Evolutionary conservation across 2,329 filamentous ascomycete species (phyloP).

Genomic region (Colletotrichum spinosum): DNA sequence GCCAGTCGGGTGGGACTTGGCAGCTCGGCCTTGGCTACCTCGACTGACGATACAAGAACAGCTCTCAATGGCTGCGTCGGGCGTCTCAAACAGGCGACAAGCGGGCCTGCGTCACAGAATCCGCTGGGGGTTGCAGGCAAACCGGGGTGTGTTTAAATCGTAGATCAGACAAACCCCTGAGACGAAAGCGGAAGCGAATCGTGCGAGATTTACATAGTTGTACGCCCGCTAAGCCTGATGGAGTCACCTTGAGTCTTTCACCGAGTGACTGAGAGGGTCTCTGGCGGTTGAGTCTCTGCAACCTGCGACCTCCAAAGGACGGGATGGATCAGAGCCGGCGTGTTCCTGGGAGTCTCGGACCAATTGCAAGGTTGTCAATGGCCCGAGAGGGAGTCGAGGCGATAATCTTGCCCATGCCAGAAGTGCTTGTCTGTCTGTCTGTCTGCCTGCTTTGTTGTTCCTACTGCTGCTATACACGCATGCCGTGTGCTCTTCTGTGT

Average conservation of each 20-base stretch:
- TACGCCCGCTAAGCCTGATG: conserved; percentile 4
- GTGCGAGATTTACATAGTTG: background rate
- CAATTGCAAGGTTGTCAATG: conserved; percentile 4
- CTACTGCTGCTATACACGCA: too few relatives aligned
- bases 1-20: conserved; percentile 20
- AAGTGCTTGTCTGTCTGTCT: conserved; percentile 21
- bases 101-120: conserved; percentile 28
- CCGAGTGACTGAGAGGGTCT: background rate
- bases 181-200: conserved; percentile 27
- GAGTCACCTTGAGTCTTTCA: conserved; percentile 8
- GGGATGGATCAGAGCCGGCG: conserved; percentile 25
- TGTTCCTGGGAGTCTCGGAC: conserved; percentile 6
- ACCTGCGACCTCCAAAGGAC: conserved; percentile 15
- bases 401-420: conserved; percentile 14
- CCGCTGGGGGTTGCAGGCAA: conserved; percentile 14
- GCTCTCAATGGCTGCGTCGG: conserved; percentile 17
- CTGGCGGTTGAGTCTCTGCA: conserved; percentile 3
- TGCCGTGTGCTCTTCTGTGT: conserved; percentile 11
- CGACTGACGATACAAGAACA: conserved; percentile 7
- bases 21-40: conserved; percentile 24
- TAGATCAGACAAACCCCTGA: conserved; percentile 38
- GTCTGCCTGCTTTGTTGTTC: background rate
- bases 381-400: conserved; percentile 8
- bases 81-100: conserved; percentile 32
- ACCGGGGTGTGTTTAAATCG: conserved; percentile 14